These are phyloP conservation scores for Simplicillium sp. DNA, from an alignment of 2,329 filamentous ascomycete genomes.

Conservation along the genomic window DNA sequence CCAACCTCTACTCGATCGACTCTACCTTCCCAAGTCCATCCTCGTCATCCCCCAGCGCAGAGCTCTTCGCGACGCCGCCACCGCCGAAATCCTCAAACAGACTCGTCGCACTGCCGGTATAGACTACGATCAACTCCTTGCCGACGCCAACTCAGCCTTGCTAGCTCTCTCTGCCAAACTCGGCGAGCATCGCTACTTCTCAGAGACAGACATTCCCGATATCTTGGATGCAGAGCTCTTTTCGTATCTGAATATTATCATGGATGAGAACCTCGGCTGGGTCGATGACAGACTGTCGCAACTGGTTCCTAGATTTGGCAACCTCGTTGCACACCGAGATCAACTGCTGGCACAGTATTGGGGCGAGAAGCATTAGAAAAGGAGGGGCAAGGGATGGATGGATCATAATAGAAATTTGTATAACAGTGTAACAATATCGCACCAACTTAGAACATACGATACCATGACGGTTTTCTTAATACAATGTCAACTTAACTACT, in stretches of 20 bases:
- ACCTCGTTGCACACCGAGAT: constrained; percentile 43
- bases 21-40: constrained; percentile 63
- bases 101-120: constrained; percentile 26
- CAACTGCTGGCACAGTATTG: constrained; percentile 24
- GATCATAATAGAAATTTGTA: background rate
- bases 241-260: constrained; percentile 74
- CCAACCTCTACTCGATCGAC: constrained; percentile 53
- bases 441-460: background rate
- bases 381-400: too few species aligned
- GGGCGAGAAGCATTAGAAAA: constrained; percentile 8
- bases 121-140: constrained; percentile 27
- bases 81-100: constrained; percentile 61
- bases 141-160: constrained; percentile 34
- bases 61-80: constrained; percentile 65
- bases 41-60: constrained; percentile 54
- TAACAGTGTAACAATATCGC: background rate
- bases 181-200: constrained; percentile 36
- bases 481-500: too few species aligned
- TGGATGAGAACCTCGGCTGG: constrained; percentile 58
- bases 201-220: constrained; percentile 43
- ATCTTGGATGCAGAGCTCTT: constrained; percentile 86
- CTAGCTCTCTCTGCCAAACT: constrained; percentile 34
- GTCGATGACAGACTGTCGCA: constrained; percentile 49
- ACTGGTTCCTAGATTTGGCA: constrained; percentile 45
- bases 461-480: background rate